phyloP scores from a whole-genome alignment of 2,329 filamentous ascomycete genomes.

The Colletotrichum nymphaeae region DNA sequence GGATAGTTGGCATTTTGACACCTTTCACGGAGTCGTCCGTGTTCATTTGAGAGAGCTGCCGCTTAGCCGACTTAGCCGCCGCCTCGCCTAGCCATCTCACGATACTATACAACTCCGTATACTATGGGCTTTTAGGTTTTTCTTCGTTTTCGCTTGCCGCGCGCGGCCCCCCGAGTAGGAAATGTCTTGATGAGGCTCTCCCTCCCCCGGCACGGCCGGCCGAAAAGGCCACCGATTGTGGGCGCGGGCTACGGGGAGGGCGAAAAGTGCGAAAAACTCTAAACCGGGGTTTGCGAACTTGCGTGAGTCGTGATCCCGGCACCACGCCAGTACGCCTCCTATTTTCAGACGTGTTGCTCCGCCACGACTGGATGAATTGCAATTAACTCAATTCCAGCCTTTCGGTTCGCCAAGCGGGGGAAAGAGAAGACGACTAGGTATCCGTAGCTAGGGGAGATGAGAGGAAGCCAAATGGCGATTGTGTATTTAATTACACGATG shows the following conservation, averaged over 20 bases:
- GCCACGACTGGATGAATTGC: conserved; percentile 8
- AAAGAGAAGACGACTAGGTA: neutral
- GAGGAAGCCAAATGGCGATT: neutral
- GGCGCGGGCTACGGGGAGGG: conserved; percentile 12
- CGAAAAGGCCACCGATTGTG: neutral
- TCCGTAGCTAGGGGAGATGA: neutral
- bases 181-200: neutral
- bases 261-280: conserved; percentile 32
- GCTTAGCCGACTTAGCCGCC: neutral
- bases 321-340: conserved; percentile 4
- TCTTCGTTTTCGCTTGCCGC: neutral
- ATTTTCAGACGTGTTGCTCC: conserved; percentile 25
- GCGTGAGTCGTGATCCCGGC: conserved; percentile 32
- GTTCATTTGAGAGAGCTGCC: neutral
- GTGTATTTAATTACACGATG: conserved; percentile 14
- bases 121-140: neutral
- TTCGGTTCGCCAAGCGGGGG: conserved; percentile 9
- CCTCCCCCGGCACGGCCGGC: neutral
- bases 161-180: neutral
- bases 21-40: neutral
- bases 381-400: conserved; percentile 15
- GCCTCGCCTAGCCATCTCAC: neutral
- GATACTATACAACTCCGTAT: neutral
- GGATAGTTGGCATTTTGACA: neutral
- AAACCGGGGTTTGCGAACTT: neutral